Evolutionary conservation across 148 eudicot genomes (phyloP).

Genomic region (Rhododendron griersonianum): DNA sequence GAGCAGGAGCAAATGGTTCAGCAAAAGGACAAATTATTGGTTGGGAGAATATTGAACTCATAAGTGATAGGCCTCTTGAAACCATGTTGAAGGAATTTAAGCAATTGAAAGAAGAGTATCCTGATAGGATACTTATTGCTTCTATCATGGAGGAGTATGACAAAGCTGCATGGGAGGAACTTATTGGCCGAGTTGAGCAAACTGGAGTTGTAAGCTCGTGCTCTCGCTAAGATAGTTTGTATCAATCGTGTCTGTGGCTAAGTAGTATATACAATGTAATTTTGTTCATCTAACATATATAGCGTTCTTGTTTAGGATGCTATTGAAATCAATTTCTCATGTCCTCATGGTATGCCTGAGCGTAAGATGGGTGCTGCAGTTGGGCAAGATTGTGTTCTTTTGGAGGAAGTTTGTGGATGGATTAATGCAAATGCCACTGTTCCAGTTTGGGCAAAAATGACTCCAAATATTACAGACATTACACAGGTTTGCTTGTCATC

Average conservation of each 20-base stretch:
- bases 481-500: constrained; percentile 50
- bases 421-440: constrained; percentile 89
- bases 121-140: constrained; percentile 91
- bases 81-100: constrained; percentile 89
- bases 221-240: not conserved
- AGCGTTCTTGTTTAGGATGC: constrained; percentile 55
- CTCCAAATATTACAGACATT: constrained; percentile 93
- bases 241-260: not conserved
- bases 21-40: constrained; percentile 87
- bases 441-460: constrained; percentile 99
- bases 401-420: constrained; percentile 95
- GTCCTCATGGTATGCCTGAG: constrained; percentile 99
- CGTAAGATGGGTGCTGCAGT: constrained; percentile 99
- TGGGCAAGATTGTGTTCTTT: constrained; percentile 84
- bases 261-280: not conserved
- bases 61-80: constrained; percentile 97
- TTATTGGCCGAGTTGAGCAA: constrained; percentile 90
- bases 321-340: constrained; percentile 88
- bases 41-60: constrained; percentile 93
- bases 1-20: constrained; percentile 79
- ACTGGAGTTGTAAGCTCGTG: constrained; percentile 71
- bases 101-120: constrained; percentile 88
- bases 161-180: constrained; percentile 96
- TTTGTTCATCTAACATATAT: constrained; percentile 11
- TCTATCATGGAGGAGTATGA: constrained; percentile 96